phyloP scores from a whole-genome alignment of 139 green algal genomes.

The Micractinium sp. region DNA sequence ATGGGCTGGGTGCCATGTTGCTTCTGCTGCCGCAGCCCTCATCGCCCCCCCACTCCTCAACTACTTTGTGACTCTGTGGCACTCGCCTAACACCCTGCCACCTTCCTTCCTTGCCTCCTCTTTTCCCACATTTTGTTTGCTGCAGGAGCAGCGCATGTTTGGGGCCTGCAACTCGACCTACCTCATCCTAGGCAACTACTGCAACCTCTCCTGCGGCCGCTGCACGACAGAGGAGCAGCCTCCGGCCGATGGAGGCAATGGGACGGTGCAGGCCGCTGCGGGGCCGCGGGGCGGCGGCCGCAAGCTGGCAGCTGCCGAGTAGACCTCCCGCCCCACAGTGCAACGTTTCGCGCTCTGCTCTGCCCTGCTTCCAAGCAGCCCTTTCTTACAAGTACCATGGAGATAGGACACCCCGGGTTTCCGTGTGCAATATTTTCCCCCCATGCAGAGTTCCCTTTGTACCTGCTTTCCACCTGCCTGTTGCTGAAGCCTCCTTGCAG shows the following conservation, averaged over 20 bases:
- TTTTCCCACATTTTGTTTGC: background rate
- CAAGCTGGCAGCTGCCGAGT: background rate
- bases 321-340: no score
- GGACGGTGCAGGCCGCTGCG: background rate
- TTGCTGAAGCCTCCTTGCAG: no score
- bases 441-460: no score
- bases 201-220: conserved; percentile 22
- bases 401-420: no score
- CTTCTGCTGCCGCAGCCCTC: no score
- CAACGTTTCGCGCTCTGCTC: no score
- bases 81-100: background rate
- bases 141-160: conserved; percentile 19
- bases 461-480: no score
- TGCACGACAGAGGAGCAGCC: background rate
- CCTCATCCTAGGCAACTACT: conserved; percentile 22
- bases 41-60: background rate
- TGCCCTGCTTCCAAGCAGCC: no score
- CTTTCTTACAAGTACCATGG: no score
- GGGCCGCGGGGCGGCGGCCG: background rate
- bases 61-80: background rate
- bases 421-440: no score
- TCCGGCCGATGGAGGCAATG: background rate
- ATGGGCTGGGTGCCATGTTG: no score
- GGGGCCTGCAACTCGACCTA: conserved; percentile 28
- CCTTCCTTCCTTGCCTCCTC: background rate